Evolutionary conservation across 495 filamentous ascomycete genomes (phyloP).

Genomic region (Talaromyces liani): DNA sequence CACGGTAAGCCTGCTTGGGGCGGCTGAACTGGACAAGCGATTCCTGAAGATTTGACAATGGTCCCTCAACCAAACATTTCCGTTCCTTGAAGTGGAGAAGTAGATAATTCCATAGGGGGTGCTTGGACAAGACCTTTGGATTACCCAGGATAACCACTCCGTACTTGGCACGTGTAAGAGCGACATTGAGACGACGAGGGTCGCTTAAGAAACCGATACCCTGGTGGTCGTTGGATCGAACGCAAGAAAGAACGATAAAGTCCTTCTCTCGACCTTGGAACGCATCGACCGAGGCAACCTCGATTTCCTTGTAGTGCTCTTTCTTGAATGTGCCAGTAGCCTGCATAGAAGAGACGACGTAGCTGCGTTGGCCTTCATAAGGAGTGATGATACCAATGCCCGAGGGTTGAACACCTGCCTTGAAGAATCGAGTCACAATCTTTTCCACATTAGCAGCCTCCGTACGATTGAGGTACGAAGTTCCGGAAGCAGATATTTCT

Average conservation of each 20-base stretch:
- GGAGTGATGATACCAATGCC: slow-evolving; percentile 98
- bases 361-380: slow-evolving; percentile 97
- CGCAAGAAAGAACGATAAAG: slow-evolving; percentile 96
- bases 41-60: slow-evolving; percentile 90
- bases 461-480: slow-evolving; percentile 95
- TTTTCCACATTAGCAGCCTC: slow-evolving; percentile 97
- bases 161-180: slow-evolving; percentile 93
- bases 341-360: slow-evolving; percentile 98
- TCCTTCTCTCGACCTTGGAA: slow-evolving; percentile 99
- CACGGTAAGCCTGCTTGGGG: slow-evolving; percentile 86
- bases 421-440: slow-evolving; percentile 97
- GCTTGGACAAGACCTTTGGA: slow-evolving; percentile 95
- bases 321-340: slow-evolving; percentile 95
- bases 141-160: slow-evolving; percentile 95
- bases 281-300: slow-evolving; percentile 96
- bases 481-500: slow-evolving; percentile 95
- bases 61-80: slow-evolving; percentile 93
- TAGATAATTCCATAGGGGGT: slow-evolving; percentile 96
- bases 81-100: slow-evolving; percentile 96
- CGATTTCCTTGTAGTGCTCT: slow-evolving; percentile 97
- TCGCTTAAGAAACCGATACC: slow-evolving; percentile 99
- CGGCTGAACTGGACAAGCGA: slow-evolving; percentile 92
- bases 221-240: slow-evolving; percentile 98
- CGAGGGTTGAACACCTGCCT: slow-evolving; percentile 86
- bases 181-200: slow-evolving; percentile 97